A percentile compares a stretch with the other conserved stretches of the same genome.
These are phyloP conservation scores for Yarrowia divulgata DNA, from an alignment of 805 yeast species.

Conservation along the genomic window DNA sequence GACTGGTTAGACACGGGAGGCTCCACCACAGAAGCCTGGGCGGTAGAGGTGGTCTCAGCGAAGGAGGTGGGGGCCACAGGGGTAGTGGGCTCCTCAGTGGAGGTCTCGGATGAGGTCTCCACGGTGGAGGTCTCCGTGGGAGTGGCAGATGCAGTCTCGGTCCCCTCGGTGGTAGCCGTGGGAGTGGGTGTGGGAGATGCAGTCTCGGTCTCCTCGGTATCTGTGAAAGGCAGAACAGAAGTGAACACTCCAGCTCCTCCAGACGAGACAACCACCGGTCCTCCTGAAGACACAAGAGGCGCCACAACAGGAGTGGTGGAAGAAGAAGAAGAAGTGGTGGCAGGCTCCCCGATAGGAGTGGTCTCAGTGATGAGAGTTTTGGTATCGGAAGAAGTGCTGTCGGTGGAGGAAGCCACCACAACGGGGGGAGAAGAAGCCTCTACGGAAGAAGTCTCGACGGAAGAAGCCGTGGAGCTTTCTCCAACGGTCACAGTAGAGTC, in stretches of 20 bases:
- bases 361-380: conserved; percentile 20
- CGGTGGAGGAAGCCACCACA: conserved; percentile 3
- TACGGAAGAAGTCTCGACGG: not conserved
- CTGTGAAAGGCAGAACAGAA: conserved; percentile 16
- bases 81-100: not conserved
- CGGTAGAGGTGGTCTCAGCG: not conserved
- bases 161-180: conserved; percentile 6
- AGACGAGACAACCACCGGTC: conserved; percentile 14
- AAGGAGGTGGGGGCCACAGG: not conserved
- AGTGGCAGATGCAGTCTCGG: conserved; percentile 34
- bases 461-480: not conserved
- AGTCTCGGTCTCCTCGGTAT: conserved; percentile 19
- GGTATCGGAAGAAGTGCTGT: not conserved
- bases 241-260: conserved; percentile 35
- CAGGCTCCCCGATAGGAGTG: conserved; percentile 8
- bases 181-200: not conserved
- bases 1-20: conserved; percentile 25
- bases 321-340: not conserved
- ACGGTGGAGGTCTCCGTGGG: conserved; percentile 6
- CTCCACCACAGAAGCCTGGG: conserved; percentile 29
- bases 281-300: conserved; percentile 5
- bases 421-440: not conserved
- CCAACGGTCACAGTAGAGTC: conserved; percentile 15
- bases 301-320: conserved; percentile 7
- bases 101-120: not conserved